phyloP scores from a whole-genome alignment of 2,329 filamentous ascomycete species.

The Alternaria brassicae region DNA sequence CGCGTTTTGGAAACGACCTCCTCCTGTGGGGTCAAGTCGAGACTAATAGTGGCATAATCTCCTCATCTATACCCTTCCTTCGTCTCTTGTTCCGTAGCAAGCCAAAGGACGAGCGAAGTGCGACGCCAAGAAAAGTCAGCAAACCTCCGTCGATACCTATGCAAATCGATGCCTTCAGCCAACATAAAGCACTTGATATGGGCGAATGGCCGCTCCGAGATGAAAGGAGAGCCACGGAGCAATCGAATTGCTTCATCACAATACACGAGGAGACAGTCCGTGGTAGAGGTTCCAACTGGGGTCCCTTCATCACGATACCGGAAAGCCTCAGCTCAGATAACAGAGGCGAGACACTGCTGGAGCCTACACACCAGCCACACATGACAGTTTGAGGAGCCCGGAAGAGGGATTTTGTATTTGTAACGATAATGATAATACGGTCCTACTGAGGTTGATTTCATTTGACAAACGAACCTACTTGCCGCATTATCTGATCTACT shows the following conservation, averaged over 20 bases:
- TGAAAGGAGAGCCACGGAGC: background rate
- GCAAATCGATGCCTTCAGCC: constrained; percentile 10
- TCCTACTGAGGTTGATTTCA: background rate
- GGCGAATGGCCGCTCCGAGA: constrained; percentile 32
- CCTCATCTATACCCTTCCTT: constrained; percentile 55
- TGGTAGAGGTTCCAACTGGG: constrained; percentile 33
- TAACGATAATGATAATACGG: constrained; percentile 3
- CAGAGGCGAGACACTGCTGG: constrained; percentile 29
- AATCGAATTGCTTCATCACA: constrained; percentile 4
- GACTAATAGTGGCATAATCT: constrained; percentile 56
- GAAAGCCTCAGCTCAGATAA: constrained; percentile 35
- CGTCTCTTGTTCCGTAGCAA: constrained; percentile 50
- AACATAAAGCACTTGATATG: constrained; percentile 28
- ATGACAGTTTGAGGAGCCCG: constrained; percentile 22
- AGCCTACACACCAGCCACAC: constrained; percentile 20
- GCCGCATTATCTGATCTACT: too few relatives aligned
- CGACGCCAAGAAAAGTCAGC: constrained; percentile 16
- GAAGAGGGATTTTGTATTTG: background rate
- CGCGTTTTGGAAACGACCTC: constrained; percentile 46
- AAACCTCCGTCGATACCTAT: constrained; percentile 22
- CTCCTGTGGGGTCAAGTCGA: constrained; percentile 58
- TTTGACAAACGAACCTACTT: background rate
- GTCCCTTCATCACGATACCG: constrained; percentile 47
- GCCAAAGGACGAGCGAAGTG: constrained; percentile 22
- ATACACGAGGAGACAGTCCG: constrained; percentile 16